Percentiles rank a stretch among this genome's conserved stretches.
Conservation (phyloP, 345 rosid species). For the Gossypium bickii region DNA sequence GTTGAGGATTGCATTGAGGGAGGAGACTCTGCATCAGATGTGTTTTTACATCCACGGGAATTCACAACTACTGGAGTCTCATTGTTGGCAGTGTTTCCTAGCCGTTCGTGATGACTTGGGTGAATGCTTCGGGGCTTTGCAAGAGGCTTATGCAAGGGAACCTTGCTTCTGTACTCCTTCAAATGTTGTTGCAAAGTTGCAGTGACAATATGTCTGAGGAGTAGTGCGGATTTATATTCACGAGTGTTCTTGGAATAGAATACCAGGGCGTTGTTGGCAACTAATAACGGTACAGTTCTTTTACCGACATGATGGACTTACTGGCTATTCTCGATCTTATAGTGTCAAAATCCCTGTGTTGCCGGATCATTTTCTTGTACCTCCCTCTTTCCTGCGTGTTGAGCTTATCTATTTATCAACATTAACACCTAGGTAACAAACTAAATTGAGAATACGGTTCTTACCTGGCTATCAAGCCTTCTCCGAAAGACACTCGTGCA, state of each 20-base stretch:
- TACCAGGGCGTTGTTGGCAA: constrained; percentile 67
- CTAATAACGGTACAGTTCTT: constrained; percentile 62
- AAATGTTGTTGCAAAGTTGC: constrained; percentile 42
- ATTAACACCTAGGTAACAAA: neutral
- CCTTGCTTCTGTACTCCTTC: constrained; percentile 23
- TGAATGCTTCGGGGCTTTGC: constrained; percentile 36
- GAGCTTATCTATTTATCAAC: constrained; percentile 1
- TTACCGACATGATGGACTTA: constrained; percentile 35
- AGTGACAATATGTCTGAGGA: constrained; percentile 51
- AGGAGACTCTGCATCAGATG: constrained; percentile 28
- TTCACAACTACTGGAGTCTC: constrained; percentile 20
- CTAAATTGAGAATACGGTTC: constrained; percentile 10
- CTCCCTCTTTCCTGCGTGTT: constrained; percentile 71
- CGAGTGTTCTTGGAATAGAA: constrained; percentile 74
- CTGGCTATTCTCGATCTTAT: constrained; percentile 56
- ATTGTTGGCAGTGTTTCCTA: constrained; percentile 20
- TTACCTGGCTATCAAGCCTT: constrained; percentile 88
- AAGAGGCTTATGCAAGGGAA: constrained; percentile 26
- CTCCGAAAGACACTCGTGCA: constrained; percentile 54
- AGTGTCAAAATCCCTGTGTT: constrained; percentile 69
- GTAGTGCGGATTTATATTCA: constrained; percentile 65
- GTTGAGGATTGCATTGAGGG: constrained; percentile 36
- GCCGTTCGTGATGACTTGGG: constrained; percentile 19
- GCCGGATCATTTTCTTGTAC: constrained; percentile 65
- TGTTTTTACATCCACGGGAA: constrained; percentile 28